phyloP scores from a whole-genome alignment of 192 early-diverging fungal species.

The Coemansia brasiliensis region DNA sequence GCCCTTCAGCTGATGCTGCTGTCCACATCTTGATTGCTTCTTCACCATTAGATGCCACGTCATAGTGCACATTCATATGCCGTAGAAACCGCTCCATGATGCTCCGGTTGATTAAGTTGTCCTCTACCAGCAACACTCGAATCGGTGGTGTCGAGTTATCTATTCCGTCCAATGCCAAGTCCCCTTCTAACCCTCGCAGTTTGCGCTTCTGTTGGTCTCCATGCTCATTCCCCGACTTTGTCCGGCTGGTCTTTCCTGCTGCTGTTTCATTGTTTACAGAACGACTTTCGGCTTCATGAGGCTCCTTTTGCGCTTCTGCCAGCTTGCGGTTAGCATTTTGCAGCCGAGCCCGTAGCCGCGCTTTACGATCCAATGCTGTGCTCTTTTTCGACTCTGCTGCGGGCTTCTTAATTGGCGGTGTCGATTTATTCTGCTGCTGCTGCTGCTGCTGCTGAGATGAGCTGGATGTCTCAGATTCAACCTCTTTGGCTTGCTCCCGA shows the following conservation, averaged over 20 bases:
- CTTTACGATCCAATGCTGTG: constrained; percentile 25
- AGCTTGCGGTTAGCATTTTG: constrained; percentile 32
- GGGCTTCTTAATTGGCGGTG: background rate
- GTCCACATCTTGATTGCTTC: constrained; percentile 83
- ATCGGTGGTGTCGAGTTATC: constrained; percentile 46
- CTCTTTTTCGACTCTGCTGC: background rate
- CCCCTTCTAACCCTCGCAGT: background rate
- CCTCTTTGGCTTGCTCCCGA: background rate
- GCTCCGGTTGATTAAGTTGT: constrained; percentile 73
- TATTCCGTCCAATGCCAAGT: constrained; percentile 5
- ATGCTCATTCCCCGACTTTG: background rate
- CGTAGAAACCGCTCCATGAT: constrained; percentile 73
- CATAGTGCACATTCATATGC: constrained; percentile 68
- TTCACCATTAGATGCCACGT: constrained; percentile 76
- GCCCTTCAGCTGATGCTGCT: constrained; percentile 30
- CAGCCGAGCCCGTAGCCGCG: constrained; percentile 31
- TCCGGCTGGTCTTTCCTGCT: background rate
- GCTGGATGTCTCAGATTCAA: background rate
- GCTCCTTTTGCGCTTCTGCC: constrained; percentile 30
- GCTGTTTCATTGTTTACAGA: constrained; percentile 7
- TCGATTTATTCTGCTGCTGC: background rate
- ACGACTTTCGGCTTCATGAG: background rate
- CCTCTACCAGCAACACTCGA: constrained; percentile 81
- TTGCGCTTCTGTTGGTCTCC: background rate
- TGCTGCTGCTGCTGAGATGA: background rate